These are phyloP conservation scores for Scytalidium lignicola DNA, from an alignment of 2,329 filamentous ascomycete species.

Conservation along the genomic window DNA sequence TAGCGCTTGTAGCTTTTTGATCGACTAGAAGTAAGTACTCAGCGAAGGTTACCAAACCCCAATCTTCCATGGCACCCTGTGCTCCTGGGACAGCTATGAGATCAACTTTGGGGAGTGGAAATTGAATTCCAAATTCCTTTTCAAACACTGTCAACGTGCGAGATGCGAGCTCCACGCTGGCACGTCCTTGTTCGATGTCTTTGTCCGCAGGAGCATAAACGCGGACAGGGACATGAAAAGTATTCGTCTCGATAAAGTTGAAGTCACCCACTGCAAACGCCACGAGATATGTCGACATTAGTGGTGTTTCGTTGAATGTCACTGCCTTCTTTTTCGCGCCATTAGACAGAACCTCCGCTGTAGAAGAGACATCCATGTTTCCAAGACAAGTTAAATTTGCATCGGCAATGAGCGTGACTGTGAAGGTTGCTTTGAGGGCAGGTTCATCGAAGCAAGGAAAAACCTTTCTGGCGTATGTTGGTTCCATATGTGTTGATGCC, in stretches of 20 bases:
- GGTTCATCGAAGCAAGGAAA: conserved; percentile 74
- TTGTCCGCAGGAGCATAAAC: conserved; percentile 59
- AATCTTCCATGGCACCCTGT: conserved; percentile 70
- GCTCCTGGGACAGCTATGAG: conserved; percentile 68
- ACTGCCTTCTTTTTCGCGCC: conserved; percentile 59
- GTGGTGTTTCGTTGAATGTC: conserved; percentile 62
- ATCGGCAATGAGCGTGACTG: conserved; percentile 61
- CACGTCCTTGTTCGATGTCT: not conserved
- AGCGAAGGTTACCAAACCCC: conserved; percentile 66
- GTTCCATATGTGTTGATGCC: conserved; percentile 67
- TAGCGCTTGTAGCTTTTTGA: conserved; percentile 55
- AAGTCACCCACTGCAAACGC: conserved; percentile 67
- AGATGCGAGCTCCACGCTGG: conserved; percentile 54
- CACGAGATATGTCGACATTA: conserved; percentile 68
- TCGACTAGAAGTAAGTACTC: conserved; percentile 62
- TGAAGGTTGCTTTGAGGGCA: conserved; percentile 63
- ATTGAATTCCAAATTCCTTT: conserved; percentile 61
- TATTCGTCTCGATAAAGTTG: conserved; percentile 62
- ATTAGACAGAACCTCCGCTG: not conserved
- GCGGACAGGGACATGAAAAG: conserved; percentile 62
- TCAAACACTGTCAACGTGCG: conserved; percentile 65
- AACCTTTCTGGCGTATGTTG: conserved; percentile 58
- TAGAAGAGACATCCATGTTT: conserved; percentile 54
- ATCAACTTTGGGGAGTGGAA: conserved; percentile 70
- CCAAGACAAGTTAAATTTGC: conserved; percentile 62